Conservation (phyloP, 257 asterid species). For the Solanum paucissectum region DNA sequence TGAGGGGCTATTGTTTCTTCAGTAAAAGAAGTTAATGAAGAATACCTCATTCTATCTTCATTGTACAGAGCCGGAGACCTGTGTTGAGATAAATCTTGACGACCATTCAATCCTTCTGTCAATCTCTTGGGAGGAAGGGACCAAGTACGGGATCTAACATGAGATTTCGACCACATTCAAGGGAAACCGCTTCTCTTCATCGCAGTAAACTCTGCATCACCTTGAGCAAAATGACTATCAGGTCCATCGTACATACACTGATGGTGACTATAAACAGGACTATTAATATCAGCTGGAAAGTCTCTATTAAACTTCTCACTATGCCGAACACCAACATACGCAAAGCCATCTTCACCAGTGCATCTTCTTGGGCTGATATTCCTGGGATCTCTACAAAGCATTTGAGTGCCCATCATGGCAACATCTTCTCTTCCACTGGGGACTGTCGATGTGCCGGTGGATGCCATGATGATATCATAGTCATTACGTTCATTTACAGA, state of each 20-base stretch:
- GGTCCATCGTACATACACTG: constrained; percentile 34
- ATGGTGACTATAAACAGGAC: constrained; percentile 2
- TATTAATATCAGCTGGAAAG: constrained; percentile 29
- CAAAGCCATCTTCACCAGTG: constrained; percentile 28
- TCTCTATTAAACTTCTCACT: constrained; percentile 39
- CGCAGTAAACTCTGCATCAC: constrained; percentile 38
- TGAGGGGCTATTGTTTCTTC: no score
- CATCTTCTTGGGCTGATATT: constrained; percentile 43
- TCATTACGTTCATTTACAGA: no score
- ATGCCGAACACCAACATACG: constrained; percentile 22
- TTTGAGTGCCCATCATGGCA: constrained; percentile 27
- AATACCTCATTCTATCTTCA: constrained; percentile 55
- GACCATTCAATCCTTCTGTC: constrained; percentile 10
- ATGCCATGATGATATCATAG: constrained; percentile 17
- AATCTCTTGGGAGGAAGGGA: constrained; percentile 61
- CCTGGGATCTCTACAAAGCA: constrained; percentile 39
- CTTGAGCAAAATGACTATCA: constrained; percentile 32
- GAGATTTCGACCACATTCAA: constrained; percentile 52
- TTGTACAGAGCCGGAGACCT: constrained; percentile 44
- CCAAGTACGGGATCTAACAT: constrained; percentile 48
- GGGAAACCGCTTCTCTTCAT: constrained; percentile 48
- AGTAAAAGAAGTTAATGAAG: no score
- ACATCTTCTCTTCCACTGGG: constrained; percentile 48
- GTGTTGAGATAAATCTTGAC: constrained; percentile 32
- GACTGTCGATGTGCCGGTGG: constrained; percentile 43